Percentiles rank a stretch among this genome's conserved stretches.
These are phyloP conservation scores for Jatropha curcas DNA, from an alignment of 345 rosid genomes.

Conservation along the genomic window DNA sequence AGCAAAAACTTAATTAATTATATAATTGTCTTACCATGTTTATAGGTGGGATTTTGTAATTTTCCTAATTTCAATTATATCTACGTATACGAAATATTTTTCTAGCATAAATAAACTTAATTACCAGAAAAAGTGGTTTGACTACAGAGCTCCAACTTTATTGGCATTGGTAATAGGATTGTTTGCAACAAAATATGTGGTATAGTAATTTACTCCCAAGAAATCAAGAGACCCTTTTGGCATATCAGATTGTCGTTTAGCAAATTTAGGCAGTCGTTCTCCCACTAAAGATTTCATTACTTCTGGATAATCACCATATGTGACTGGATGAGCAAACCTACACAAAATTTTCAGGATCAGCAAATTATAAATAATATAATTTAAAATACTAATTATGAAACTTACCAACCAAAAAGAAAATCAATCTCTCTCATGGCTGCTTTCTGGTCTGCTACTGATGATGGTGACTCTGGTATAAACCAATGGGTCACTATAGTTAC, in stretches of 20 bases:
- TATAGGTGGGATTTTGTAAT: neutral
- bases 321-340: constrained; percentile 56
- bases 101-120: too few species aligned
- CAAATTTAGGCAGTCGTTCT: constrained; percentile 55
- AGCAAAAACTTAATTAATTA: too few species aligned
- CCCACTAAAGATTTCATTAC: constrained; percentile 50
- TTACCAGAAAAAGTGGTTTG: constrained; percentile 22
- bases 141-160: constrained; percentile 29
- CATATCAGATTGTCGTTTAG: constrained; percentile 40
- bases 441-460: constrained; percentile 11
- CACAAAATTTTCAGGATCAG: neutral
- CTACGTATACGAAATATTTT: too few species aligned
- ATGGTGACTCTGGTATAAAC: constrained; percentile 28
- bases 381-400: too few species aligned
- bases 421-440: constrained; percentile 17
- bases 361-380: neutral
- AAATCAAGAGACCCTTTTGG: constrained; percentile 57
- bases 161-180: constrained; percentile 7
- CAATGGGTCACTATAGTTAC: constrained; percentile 23
- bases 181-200: constrained; percentile 39
- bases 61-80: too few species aligned
- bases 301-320: constrained; percentile 58
- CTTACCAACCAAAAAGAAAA: constrained; percentile 29
- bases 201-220: constrained; percentile 59
- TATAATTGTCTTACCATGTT: neutral